phyloP scores from a whole-genome alignment of 2,329 filamentous ascomycete species.

The Aureobasidium sp. region DNA sequence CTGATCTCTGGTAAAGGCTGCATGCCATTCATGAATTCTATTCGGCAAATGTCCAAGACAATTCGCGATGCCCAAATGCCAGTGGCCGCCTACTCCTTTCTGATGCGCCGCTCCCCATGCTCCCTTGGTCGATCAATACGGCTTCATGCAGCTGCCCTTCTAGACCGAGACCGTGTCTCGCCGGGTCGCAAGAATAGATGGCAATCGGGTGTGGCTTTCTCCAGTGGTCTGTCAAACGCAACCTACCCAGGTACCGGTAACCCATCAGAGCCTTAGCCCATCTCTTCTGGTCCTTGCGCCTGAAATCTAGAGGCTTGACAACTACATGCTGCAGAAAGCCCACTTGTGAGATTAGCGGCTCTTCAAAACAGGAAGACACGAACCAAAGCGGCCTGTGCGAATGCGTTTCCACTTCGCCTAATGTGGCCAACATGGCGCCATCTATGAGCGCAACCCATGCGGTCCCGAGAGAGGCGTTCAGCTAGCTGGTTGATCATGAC shows the following conservation, averaged over 20 bases:
- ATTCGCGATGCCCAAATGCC: not conserved
- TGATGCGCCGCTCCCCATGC: not conserved
- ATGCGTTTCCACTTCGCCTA: not conserved
- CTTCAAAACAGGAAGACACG: not conserved
- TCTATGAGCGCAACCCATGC: not conserved
- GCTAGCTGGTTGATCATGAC: slow-evolving; percentile 1
- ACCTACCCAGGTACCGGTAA: slow-evolving; percentile 9
- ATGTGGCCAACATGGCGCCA: not conserved
- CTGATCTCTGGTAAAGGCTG: not conserved
- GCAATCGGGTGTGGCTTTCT: slow-evolving; percentile 1
- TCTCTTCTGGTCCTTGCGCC: not conserved
- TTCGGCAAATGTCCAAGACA: not conserved
- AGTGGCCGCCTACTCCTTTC: not conserved
- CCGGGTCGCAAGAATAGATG: slow-evolving; percentile 5
- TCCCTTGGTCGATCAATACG: not conserved
- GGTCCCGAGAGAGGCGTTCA: not conserved
- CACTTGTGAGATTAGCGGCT: not conserved
- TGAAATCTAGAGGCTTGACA: not conserved
- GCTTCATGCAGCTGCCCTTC: slow-evolving; percentile 10
- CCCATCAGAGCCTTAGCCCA: not conserved
- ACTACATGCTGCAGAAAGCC: not conserved
- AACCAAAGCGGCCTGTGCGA: not conserved
- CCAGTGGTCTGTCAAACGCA: slow-evolving; percentile 9
- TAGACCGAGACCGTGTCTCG: slow-evolving; percentile 7
- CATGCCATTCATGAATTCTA: not conserved